Conservation (phyloP, 140 eudicot genomes). For the Ambrosia hybrid region DNA sequence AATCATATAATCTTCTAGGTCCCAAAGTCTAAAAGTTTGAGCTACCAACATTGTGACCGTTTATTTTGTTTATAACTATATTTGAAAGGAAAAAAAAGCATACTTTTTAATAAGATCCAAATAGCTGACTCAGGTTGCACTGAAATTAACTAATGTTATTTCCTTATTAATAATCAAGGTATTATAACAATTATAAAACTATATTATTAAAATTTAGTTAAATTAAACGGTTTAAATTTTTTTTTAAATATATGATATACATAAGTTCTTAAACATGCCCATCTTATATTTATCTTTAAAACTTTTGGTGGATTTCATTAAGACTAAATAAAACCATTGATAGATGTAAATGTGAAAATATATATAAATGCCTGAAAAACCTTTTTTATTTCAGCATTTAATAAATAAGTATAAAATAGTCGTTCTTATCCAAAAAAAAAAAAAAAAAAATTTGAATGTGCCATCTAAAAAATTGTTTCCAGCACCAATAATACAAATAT, state of each 20-base stretch:
- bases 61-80: conserved; percentile 1
- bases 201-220: background rate
- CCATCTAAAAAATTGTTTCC: background rate
- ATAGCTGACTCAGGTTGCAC: conserved; percentile 9
- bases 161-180: background rate
- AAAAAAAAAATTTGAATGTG: background rate
- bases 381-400: background rate
- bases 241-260: background rate
- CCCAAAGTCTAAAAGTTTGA: conserved; percentile 26
- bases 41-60: conserved; percentile 23
- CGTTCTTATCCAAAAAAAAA: background rate
- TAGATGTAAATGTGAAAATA: no score
- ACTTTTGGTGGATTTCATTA: background rate
- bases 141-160: background rate
- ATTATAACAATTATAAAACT: background rate
- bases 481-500: conserved; percentile 18
- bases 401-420: background rate
- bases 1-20: conserved; percentile 2
- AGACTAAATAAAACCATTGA: background rate
- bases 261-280: no score
- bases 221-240: background rate
- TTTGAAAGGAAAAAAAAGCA: background rate
- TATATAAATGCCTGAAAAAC: background rate
- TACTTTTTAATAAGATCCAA: conserved; percentile 12
- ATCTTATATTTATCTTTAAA: background rate